Conservation (phyloP, 106 monocot species). For the Cymbidium sinense region DNA sequence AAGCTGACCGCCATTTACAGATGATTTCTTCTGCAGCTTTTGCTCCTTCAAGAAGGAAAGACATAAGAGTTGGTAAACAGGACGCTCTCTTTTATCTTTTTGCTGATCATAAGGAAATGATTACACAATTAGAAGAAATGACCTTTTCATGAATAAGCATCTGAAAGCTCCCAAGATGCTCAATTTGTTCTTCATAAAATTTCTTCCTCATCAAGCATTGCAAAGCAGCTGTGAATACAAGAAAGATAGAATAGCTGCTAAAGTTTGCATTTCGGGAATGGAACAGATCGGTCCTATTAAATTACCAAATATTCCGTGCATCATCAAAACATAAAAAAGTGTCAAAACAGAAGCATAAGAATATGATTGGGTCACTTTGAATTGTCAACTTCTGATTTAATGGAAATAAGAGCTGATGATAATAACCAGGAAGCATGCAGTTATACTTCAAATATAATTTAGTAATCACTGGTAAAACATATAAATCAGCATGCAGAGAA, state of each 20-base stretch:
- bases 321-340: not conserved
- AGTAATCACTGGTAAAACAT: not conserved
- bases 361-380: not conserved
- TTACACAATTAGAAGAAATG: not conserved
- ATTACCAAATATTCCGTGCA: not conserved
- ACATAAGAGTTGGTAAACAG: not conserved
- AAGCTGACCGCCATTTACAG: not conserved
- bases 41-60: constrained; percentile 27
- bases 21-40: constrained; percentile 25
- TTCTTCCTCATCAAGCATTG: constrained; percentile 79
- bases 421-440: not conserved
- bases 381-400: not conserved
- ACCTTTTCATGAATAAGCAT: constrained; percentile 72
- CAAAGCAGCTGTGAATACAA: constrained; percentile 44
- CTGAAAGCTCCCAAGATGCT: constrained; percentile 55
- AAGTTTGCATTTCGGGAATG: not conserved
- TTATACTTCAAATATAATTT: not conserved
- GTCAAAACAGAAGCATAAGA: not conserved
- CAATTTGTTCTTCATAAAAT: constrained; percentile 71
- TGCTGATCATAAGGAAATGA: not conserved
- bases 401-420: not conserved
- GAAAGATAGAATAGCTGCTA: not conserved
- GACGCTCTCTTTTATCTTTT: not conserved
- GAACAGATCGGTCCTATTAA: not conserved
- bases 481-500: not conserved